Conservation (phyloP, 352 stramenopile species). For the Phytophthora litchii region DNA sequence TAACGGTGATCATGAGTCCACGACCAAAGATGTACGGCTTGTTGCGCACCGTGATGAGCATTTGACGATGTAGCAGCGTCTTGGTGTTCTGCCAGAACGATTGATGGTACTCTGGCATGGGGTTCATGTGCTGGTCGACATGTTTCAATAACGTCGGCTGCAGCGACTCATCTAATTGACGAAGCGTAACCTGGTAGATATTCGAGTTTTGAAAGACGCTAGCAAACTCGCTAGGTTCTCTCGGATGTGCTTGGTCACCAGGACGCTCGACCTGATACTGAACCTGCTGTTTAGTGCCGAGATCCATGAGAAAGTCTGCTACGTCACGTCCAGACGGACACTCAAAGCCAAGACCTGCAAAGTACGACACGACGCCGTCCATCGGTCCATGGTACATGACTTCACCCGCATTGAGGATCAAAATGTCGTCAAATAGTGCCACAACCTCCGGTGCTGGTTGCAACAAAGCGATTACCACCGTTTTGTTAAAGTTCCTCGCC, state of each 20-base stretch:
- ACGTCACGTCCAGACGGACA: constrained; percentile 25
- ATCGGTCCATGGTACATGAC: constrained; percentile 42
- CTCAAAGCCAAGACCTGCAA: constrained; percentile 29
- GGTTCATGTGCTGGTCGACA: constrained; percentile 80
- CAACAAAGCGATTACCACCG: constrained; percentile 73
- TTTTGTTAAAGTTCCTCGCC: constrained; percentile 40
- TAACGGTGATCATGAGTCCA: constrained; percentile 43
- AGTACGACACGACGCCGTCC: constrained; percentile 30
- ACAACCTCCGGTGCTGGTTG: constrained; percentile 67
- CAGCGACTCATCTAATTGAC: constrained; percentile 59
- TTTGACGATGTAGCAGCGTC: constrained; percentile 46
- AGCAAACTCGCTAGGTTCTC: constrained; percentile 44
- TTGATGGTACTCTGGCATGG: constrained; percentile 43
- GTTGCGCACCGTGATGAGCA: constrained; percentile 56
- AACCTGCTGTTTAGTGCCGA: background rate
- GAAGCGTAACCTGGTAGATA: constrained; percentile 43
- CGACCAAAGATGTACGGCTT: constrained; percentile 44
- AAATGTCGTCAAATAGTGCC: constrained; percentile 51
- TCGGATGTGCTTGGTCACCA: constrained; percentile 17
- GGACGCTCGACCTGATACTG: constrained; percentile 3
- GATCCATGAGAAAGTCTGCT: constrained; percentile 26
- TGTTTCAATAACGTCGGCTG: constrained; percentile 25
- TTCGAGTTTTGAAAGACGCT: constrained; percentile 41
- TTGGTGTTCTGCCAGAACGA: constrained; percentile 36
- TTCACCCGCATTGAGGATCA: constrained; percentile 47